Evolutionary conservation across 2,329 filamentous ascomycete species (phyloP).

Genomic region (Aspergillus puulaauensis): DNA sequence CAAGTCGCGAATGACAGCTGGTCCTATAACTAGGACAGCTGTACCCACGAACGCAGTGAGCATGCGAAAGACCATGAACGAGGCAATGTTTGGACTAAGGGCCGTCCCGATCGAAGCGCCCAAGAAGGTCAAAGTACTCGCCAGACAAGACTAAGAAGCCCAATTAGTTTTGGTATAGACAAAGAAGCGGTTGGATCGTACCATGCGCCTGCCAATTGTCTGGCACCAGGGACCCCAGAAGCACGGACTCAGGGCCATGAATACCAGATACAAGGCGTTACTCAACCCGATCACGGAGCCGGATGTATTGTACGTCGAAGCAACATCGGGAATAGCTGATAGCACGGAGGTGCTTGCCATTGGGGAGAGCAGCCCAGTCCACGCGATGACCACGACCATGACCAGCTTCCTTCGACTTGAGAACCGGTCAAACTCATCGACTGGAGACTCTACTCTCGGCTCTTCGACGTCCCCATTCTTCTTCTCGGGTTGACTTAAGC

Average conservation of each 20-base stretch:
- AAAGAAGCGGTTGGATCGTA: constrained; percentile 33
- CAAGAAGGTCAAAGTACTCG: constrained; percentile 64
- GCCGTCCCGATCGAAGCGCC: constrained; percentile 71
- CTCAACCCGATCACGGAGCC: constrained; percentile 70
- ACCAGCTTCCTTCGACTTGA: neutral
- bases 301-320: constrained; percentile 62
- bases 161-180: neutral
- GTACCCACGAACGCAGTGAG: constrained; percentile 75
- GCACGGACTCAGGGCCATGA: constrained; percentile 69
- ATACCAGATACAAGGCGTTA: constrained; percentile 73
- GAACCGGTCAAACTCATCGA: constrained; percentile 6
- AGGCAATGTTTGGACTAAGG: constrained; percentile 66
- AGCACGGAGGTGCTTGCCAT: constrained; percentile 61
- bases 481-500: neutral
- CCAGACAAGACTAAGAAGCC: constrained; percentile 53
- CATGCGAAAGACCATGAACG: constrained; percentile 73
- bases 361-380: constrained; percentile 26
- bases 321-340: constrained; percentile 72
- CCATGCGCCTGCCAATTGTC: constrained; percentile 60
- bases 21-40: constrained; percentile 70
- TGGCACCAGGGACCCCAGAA: constrained; percentile 73
- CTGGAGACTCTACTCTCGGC: neutral
- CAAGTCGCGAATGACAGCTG: constrained; percentile 67
- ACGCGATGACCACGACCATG: constrained; percentile 9
- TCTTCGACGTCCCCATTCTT: neutral